Conservation (phyloP, 164 flowering plant species). For the Sedum album region DNA sequence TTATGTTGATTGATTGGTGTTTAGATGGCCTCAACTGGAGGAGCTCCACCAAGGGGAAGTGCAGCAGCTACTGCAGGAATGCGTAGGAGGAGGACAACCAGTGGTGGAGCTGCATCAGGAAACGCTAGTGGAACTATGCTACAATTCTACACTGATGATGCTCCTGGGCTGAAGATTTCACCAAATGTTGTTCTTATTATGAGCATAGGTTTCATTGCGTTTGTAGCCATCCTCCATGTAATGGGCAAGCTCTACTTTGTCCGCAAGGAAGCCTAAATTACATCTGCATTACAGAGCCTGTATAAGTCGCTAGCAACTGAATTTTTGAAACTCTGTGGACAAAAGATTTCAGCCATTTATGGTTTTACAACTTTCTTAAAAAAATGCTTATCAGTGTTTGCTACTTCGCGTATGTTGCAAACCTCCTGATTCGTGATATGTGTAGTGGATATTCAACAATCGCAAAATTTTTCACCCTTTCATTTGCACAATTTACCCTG, state of each 20-base stretch:
- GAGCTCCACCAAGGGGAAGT: no score
- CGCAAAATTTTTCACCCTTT: no score
- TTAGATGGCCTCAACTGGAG: slow-evolving; percentile 48
- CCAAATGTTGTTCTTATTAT: no score
- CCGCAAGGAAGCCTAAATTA: slow-evolving; percentile 30
- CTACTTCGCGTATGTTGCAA: not conserved
- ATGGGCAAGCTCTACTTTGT: slow-evolving; percentile 71
- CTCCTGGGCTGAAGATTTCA: no score
- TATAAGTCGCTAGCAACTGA: not conserved
- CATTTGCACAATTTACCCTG: no score
- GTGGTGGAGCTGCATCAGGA: slow-evolving; percentile 35
- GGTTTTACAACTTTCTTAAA: not conserved
- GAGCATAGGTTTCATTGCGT: no score
- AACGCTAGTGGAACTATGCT: no score
- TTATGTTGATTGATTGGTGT: not conserved
- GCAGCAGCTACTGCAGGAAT: slow-evolving; percentile 65
- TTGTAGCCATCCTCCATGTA: no score
- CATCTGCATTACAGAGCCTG: not conserved
- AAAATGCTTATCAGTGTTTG: not conserved
- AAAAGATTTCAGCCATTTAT: not conserved
- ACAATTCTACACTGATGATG: no score
- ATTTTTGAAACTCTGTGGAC: not conserved
- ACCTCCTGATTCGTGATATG: not conserved
- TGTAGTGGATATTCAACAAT: not conserved
- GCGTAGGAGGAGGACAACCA: slow-evolving; percentile 52